These are phyloP conservation scores for Phialocephala sp. DNA, from an alignment of 2,329 filamentous ascomycete genomes.

Conservation along the genomic window DNA sequence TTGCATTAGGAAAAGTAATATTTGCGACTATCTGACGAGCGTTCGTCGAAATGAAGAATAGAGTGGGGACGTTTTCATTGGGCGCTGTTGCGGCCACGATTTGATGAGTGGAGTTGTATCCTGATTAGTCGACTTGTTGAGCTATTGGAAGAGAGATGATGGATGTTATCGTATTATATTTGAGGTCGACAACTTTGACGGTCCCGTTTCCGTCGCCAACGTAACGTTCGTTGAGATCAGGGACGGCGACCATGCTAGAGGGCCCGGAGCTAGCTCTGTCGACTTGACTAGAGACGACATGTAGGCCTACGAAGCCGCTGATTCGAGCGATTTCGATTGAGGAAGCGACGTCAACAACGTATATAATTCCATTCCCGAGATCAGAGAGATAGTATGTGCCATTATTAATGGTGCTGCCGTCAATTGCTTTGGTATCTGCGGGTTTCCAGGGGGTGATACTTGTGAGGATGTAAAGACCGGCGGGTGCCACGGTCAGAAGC, in stretches of 20 bases:
- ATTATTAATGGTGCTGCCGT: conserved; percentile 14
- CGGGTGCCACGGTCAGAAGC: background rate
- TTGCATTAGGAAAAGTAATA: background rate
- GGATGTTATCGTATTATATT: conserved; percentile 8
- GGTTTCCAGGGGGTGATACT: conserved; percentile 8
- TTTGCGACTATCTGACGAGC: background rate
- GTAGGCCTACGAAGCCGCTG: conserved; percentile 10
- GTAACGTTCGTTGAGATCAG: conserved; percentile 23
- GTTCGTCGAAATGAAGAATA: background rate
- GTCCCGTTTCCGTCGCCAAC: conserved; percentile 25
- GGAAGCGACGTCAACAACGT: conserved; percentile 18
- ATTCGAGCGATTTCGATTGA: conserved; percentile 16
- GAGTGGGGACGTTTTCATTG: background rate
- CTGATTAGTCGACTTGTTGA: background rate
- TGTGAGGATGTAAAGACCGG: conserved; percentile 8
- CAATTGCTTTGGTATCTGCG: background rate
- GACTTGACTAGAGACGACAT: conserved; percentile 2
- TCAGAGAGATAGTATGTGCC: conserved; percentile 22
- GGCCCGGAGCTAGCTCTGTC: conserved; percentile 16
- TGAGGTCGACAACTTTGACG: conserved; percentile 15
- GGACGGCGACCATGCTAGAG: conserved; percentile 20
- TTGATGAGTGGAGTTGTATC: background rate
- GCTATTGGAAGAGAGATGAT: background rate
- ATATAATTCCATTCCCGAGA: conserved; percentile 19
- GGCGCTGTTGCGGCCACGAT: background rate